Evolutionary conservation across 257 asterid species (phyloP).

Genomic region (Gardenia jasminoides): DNA sequence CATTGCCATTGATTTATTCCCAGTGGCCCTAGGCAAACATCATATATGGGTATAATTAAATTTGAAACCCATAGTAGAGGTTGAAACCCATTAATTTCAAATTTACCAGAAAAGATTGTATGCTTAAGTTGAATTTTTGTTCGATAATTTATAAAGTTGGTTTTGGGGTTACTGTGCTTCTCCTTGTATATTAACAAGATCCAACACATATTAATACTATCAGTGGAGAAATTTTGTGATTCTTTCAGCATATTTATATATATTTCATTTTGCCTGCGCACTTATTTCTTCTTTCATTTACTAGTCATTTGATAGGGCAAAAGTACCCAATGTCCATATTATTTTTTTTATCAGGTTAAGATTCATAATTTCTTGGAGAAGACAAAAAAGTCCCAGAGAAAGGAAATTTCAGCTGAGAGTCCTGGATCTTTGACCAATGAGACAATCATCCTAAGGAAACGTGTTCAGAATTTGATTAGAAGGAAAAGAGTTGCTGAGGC

Average conservation of each 20-base stretch:
- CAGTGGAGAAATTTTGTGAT: not conserved
- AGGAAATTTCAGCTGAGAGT: constrained; percentile 37
- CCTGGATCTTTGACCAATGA: constrained; percentile 50
- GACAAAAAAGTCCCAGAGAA: constrained; percentile 42
- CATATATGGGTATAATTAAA: too few relatives aligned
- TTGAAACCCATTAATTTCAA: too few relatives aligned
- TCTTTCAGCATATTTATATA: not conserved
- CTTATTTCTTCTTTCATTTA: not conserved
- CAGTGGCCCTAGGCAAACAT: too few relatives aligned
- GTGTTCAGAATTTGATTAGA: constrained; percentile 68
- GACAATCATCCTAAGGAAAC: constrained; percentile 53
- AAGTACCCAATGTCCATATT: not conserved
- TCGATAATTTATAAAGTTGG: too few relatives aligned
- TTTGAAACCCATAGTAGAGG: too few relatives aligned
- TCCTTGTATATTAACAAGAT: not conserved
- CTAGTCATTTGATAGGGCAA: not conserved
- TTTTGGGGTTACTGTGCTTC: not conserved
- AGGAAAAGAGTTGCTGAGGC: constrained; percentile 62
- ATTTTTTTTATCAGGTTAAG: constrained; percentile 51
- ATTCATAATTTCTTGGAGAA: constrained; percentile 84
- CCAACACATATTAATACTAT: not conserved
- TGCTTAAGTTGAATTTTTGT: too few relatives aligned
- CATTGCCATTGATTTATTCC: too few relatives aligned
- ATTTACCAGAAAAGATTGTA: too few relatives aligned
- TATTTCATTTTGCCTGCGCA: not conserved